phyloP scores from a whole-genome alignment of 1,284 basidiomycete species.

The Takashimella koratensis region DNA sequence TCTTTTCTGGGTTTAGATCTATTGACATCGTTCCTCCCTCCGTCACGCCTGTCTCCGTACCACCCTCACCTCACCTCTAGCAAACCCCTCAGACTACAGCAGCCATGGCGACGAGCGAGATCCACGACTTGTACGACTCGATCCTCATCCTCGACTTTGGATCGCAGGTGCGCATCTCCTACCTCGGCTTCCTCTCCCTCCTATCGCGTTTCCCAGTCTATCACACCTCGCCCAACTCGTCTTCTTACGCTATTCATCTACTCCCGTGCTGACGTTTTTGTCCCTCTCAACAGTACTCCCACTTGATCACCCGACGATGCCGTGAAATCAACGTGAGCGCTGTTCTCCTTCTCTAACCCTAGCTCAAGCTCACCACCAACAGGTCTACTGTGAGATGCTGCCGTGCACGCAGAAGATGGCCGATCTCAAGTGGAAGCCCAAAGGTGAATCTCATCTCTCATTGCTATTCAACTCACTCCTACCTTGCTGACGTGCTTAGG shows the following conservation, averaged over 20 bases:
- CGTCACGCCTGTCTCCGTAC: too few species aligned
- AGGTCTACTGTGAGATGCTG: slow-evolving; percentile 95
- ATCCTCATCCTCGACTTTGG: slow-evolving; percentile 97
- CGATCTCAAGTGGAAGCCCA: slow-evolving; percentile 90
- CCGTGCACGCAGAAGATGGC: slow-evolving; percentile 92
- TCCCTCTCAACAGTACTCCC: slow-evolving; percentile 70
- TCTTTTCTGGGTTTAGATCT: too few species aligned
- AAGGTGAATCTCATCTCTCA: slow-evolving; percentile 57
- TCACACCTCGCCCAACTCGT: not conserved
- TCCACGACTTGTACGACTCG: slow-evolving; percentile 94
- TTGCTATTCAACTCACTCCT: not conserved
- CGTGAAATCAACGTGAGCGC: slow-evolving; percentile 73
- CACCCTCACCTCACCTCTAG: too few species aligned
- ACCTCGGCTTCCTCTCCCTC: not conserved
- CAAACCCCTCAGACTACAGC: too few species aligned
- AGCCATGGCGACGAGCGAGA: slow-evolving; percentile 51
- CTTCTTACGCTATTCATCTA: too few species aligned
- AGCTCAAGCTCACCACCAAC: not conserved
- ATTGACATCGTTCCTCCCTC: too few species aligned
- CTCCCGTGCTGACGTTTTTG: not conserved
- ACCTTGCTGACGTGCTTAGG: slow-evolving; percentile 54
- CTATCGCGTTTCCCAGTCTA: not conserved
- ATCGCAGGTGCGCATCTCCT: slow-evolving; percentile 66
- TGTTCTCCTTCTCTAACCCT: not conserved
- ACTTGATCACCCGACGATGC: slow-evolving; percentile 96